A percentile compares a stretch with the other conserved stretches of the same genome.
phyloP scores from a whole-genome alignment of 2,329 filamentous ascomycete species.

The Nemania serpens region DNA sequence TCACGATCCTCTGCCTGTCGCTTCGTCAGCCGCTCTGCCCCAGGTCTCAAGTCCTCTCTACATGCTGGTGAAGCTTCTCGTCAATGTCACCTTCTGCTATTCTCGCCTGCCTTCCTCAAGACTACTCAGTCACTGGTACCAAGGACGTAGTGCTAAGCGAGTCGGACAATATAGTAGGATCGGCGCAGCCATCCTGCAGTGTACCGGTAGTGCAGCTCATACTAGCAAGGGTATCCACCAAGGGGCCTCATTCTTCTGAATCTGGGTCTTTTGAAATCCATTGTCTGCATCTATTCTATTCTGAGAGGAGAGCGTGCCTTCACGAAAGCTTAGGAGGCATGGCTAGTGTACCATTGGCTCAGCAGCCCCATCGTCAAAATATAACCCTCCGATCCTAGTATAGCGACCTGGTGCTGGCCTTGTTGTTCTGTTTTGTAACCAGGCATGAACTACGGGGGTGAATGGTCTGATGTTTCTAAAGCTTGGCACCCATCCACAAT shows the following conservation, averaged over 20 bases:
- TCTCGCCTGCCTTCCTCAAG: constrained; percentile 2
- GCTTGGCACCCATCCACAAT: constrained; percentile 39
- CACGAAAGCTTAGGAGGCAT: no score
- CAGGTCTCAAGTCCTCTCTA: constrained; percentile 1
- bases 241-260: constrained; percentile 4
- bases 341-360: neutral
- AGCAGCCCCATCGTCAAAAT: constrained; percentile 12
- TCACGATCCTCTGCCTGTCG: constrained; percentile 18
- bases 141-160: neutral
- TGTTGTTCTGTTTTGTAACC: constrained; percentile 38
- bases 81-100: constrained; percentile 1
- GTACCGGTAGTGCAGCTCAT: no score
- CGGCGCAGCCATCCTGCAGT: constrained; percentile 5
- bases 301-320: constrained; percentile 2
- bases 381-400: constrained; percentile 22
- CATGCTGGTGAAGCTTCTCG: neutral
- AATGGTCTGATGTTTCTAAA: constrained; percentile 48
- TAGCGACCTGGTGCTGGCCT: constrained; percentile 43
- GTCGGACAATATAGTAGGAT: neutral
- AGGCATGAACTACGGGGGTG: constrained; percentile 50
- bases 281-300: constrained; percentile 15
- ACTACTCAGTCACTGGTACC: neutral
- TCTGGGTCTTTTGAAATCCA: neutral
- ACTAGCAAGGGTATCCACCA: neutral
- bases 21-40: constrained; percentile 13